A percentile compares a stretch with the other conserved stretches of the same genome.
These are phyloP conservation scores for Alloascoidea hylecoeti DNA, from an alignment of 805 yeast genomes.

Conservation along the genomic window DNA sequence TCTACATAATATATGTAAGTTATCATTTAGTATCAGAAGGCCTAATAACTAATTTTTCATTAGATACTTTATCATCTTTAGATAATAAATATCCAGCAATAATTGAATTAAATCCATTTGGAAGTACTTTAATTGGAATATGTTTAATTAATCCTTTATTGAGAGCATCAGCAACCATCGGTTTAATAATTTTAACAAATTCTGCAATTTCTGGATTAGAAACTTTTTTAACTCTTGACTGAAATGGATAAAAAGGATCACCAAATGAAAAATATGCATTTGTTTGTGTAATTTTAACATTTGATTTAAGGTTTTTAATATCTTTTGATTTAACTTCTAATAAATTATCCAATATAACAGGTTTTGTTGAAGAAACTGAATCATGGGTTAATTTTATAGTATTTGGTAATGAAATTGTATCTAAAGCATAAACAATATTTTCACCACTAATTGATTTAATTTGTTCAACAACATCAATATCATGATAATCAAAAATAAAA, in stretches of 20 bases:
- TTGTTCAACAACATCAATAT: slow-evolving; percentile 19
- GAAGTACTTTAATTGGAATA: neutral
- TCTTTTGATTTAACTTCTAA: neutral
- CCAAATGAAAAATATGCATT: neutral
- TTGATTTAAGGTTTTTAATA: neutral
- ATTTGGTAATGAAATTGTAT: slow-evolving; percentile 4
- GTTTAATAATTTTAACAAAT: no score
- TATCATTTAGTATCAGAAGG: slow-evolving; percentile 1
- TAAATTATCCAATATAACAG: neutral
- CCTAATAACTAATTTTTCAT: neutral
- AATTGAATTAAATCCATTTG: neutral
- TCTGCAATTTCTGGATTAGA: neutral
- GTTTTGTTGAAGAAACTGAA: neutral
- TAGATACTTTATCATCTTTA: neutral
- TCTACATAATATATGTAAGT: no score
- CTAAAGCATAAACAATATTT: slow-evolving; percentile 3
- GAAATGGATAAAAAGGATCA: no score
- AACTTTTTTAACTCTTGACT: no score
- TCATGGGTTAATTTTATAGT: slow-evolving; percentile 1
- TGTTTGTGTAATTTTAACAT: neutral
- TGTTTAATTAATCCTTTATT: neutral
- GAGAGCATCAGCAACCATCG: no score
- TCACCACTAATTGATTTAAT: slow-evolving; percentile 1
- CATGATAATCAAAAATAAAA: slow-evolving; percentile 34
- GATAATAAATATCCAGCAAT: neutral